Conservation (phyloP, 257 asterid species). For the Solanum bulbocastanum region DNA sequence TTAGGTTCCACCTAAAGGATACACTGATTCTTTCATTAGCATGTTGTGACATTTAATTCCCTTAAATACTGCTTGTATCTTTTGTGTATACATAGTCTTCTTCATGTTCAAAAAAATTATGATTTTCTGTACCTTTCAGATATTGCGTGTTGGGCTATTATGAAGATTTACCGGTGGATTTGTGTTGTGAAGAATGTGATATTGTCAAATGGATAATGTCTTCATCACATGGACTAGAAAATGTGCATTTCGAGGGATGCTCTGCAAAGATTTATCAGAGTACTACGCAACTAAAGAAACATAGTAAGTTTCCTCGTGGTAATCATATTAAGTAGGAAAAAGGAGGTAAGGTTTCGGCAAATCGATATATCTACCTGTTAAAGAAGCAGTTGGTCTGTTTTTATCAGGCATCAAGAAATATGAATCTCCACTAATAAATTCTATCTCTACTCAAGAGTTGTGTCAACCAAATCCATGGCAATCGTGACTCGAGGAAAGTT, state of each 20-base stretch:
- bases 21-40: background rate
- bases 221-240: background rate
- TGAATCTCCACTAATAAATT: background rate
- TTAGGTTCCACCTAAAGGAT: background rate
- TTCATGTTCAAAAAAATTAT: background rate
- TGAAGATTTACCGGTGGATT: background rate
- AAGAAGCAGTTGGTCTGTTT: conserved; percentile 43
- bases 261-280: background rate
- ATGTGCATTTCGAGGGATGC: background rate
- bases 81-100: background rate
- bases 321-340: background rate
- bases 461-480: background rate
- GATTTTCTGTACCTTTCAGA: conserved; percentile 11
- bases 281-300: background rate
- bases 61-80: background rate
- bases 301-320: background rate
- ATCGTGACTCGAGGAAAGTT: too few species aligned
- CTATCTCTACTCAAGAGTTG: background rate
- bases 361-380: conserved; percentile 27
- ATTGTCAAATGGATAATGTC: background rate
- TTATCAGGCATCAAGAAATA: background rate
- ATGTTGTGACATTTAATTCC: background rate
- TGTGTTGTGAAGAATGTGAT: conserved; percentile 46
- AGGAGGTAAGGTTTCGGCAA: conserved; percentile 28
- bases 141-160: conserved; percentile 30